Evolutionary conservation across 2,329 filamentous ascomycete species (phyloP), one percentile per base, ranked within the genome.

Genomic region (Diaporthe australafricana): DNA sequence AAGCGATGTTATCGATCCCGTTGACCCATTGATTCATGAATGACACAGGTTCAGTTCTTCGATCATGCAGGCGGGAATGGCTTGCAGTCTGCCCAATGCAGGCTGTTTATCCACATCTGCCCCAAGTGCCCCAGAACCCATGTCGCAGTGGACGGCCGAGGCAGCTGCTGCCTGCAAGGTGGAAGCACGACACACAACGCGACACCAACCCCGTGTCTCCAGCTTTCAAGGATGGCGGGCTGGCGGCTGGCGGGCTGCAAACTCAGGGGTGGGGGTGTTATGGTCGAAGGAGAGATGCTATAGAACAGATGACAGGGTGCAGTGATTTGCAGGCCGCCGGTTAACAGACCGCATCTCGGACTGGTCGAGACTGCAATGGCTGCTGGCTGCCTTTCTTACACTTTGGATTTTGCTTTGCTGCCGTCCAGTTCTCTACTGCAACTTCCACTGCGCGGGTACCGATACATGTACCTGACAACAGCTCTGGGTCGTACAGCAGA

Each of bases 341-440:
- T n/a, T 25, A 35, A 25, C 55, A 45, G 66, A 53, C 66, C 67
- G 48, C 70, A 32, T 55, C 17, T 52, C 30, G 40, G 50, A 42
- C 47, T 40, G 48, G 53, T 47, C 45, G 62, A 53, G 53, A 62
- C 62, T 25, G n/a, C n/a, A n/a, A n/a, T 22, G n/a, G 20, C n/a
- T n/a, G 47, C 17, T 20, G 62, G 16, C 40, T 38, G 66, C 38
- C 71, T 68, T 73, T 73, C 38, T 62, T 73, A 70, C 62, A 73
- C 71, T 73, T 73, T 38, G 47, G 25, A 38, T 66, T 35, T 40
- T 40, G 30, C 32, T 27, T 38, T 27, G 45, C 35, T 12, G 9
- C 38, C 16, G 25, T 32, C 27, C 35, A 30, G 20, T 27, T 25
- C 40, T 9, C 25, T 20, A 7, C 35, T 16, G 45, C 9, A 30